These are phyloP conservation scores for Chenopodium quinoa DNA, from an alignment of 148 eudicot genomes.

Conservation along the genomic window DNA sequence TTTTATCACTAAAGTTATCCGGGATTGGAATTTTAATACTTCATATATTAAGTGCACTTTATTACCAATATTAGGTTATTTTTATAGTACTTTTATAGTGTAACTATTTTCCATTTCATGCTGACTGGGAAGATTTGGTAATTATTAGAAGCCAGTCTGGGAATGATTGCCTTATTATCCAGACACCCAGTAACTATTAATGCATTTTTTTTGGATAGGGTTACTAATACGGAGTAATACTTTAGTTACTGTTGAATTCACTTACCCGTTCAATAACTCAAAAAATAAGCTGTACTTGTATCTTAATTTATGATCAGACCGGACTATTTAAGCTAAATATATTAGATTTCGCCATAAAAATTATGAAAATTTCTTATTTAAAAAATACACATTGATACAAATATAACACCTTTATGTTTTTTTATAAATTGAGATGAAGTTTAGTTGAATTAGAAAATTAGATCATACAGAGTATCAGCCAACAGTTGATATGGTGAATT, in stretches of 20 bases:
- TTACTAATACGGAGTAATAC: neutral
- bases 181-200: neutral
- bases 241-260: neutral
- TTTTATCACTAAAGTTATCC: constrained; percentile 11
- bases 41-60: neutral
- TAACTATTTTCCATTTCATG: neutral
- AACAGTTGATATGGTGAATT: no score
- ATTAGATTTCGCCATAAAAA: no score
- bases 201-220: neutral
- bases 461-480: no score
- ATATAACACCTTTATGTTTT: no score
- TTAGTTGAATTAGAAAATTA: no score
- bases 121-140: neutral
- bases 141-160: neutral
- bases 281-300: no score
- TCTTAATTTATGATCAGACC: no score
- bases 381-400: no score
- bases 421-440: no score
- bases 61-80: neutral
- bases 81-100: neutral
- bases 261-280: no score
- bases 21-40: neutral
- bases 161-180: neutral
- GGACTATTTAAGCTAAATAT: no score
- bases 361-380: no score